These are phyloP conservation scores for Aspergillus tanneri DNA, from an alignment of 2,329 filamentous ascomycete species.

Conservation along the genomic window DNA sequence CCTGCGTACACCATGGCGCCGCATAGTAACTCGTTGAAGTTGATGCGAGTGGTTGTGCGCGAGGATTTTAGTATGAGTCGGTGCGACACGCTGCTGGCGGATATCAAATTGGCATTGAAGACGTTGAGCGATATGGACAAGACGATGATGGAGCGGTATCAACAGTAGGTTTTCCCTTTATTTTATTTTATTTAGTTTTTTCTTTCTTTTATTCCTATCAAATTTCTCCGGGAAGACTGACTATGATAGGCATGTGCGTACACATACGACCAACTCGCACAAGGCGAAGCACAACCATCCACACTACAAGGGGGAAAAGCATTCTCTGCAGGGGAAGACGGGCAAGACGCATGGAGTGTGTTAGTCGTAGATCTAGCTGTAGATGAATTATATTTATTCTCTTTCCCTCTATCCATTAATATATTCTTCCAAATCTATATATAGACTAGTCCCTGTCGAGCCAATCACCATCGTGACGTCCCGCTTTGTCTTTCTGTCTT, in stretches of 20 bases:
- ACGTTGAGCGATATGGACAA: slow-evolving; percentile 72
- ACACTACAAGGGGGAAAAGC: slow-evolving; percentile 68
- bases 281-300: slow-evolving; percentile 53
- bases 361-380: too few species aligned
- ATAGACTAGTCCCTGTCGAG: too few species aligned
- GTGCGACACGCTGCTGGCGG: slow-evolving; percentile 73
- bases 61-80: slow-evolving; percentile 85
- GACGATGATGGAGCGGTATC: slow-evolving; percentile 67
- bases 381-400: too few species aligned
- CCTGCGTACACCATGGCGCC: slow-evolving; percentile 98
- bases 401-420: too few species aligned
- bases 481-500: not conserved
- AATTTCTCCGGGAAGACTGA: not conserved
- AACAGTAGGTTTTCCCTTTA: slow-evolving; percentile 52
- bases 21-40: slow-evolving; percentile 76
- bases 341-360: slow-evolving; percentile 90
- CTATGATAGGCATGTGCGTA: slow-evolving; percentile 50
- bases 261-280: slow-evolving; percentile 55
- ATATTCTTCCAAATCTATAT: too few species aligned
- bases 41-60: slow-evolving; percentile 87
- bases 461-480: slow-evolving; percentile 2
- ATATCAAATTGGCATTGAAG: slow-evolving; percentile 74
- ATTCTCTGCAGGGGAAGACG: slow-evolving; percentile 83
- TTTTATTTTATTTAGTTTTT: not conserved
- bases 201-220: too few species aligned